Base-by-base conservation (phyloP, 352 stramenopile species). In the Phytopythium litorale region DNA sequence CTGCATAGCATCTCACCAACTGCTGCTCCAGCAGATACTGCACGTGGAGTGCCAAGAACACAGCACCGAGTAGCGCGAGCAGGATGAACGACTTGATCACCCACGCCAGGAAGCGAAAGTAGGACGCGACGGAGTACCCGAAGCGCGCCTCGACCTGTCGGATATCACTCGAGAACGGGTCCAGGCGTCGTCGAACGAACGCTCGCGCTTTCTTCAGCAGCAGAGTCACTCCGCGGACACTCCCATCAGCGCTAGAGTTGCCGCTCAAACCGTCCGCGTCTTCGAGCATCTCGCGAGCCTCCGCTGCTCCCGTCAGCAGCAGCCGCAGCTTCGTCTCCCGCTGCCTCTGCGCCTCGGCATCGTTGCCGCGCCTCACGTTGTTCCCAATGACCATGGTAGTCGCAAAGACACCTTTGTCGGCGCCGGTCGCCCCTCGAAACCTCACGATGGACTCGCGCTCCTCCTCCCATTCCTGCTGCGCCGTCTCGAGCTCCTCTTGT, bases 111-210 rank as follows among this genome's bases (percentile, higher is more conserved):
- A 94, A 93, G 1, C 75, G 68, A 51, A 93, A 94, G 52, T 94
- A 94, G 18, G 86, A 84, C 18, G 82, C 81, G 19, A 94, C 86
- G 2, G 81, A 91, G 28, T 72, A 85, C 15, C 86, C 86, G 49
- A 92, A 94, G 4, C 84, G 83, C n/a, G 83, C 84, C 45, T 94
- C 82, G 45, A 93, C 88, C 62, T 88, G 81, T 11, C 78, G 71
- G 48, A 94, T 73, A 45, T 93, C 86, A 13, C 62, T 78, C 4
- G 69, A 72, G 46, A 93, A 85, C 18, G 82, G 84, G 40, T 78
- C 75, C 25, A 91, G 43, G 0, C 57, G 58, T 1, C 70, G 64
- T 15, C 64, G 19, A n/a, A 85, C 12, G n/a, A 72, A 65, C 9
- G 74, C 33, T 3, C 64, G 50, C 5, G 84, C 51, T 16, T 73